phyloP scores from a whole-genome alignment of 441 rosid genomes.

The Isatis lusitanica region DNA sequence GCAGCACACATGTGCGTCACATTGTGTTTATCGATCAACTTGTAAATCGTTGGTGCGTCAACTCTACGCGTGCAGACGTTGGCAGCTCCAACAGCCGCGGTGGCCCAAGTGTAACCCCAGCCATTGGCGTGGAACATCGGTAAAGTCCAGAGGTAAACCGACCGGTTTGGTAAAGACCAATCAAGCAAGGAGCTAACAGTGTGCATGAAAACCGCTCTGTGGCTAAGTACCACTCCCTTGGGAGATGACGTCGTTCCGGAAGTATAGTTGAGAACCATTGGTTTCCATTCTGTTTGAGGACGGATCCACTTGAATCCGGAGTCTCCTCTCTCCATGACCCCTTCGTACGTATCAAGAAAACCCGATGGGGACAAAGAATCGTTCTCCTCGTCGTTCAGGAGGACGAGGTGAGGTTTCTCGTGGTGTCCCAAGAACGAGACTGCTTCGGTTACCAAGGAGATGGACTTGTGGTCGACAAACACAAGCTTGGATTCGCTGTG shows the following conservation, averaged over 20 bases:
- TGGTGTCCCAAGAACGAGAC: constrained; percentile 38
- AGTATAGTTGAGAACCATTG: constrained; percentile 58
- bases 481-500: constrained; percentile 58
- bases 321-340: constrained; percentile 45
- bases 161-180: constrained; percentile 50
- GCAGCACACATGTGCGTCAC: constrained; percentile 74
- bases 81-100: constrained; percentile 63
- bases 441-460: constrained; percentile 45
- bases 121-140: constrained; percentile 68
- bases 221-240: constrained; percentile 57
- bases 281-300: constrained; percentile 57
- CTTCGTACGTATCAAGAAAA: constrained; percentile 47
- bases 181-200: constrained; percentile 43
- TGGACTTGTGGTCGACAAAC: constrained; percentile 45
- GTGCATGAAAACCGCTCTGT: constrained; percentile 46
- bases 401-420: constrained; percentile 45
- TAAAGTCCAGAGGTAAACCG: constrained; percentile 58
- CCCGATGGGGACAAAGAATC: background rate
- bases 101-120: constrained; percentile 61
- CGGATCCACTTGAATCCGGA: constrained; percentile 53
- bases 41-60: constrained; percentile 36
- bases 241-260: constrained; percentile 66
- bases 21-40: constrained; percentile 38
- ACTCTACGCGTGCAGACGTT: constrained; percentile 52
- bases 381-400: constrained; percentile 38